Base-by-base conservation (phyloP, 83 land plant species). In the Isoetes engelmannii region DNA sequence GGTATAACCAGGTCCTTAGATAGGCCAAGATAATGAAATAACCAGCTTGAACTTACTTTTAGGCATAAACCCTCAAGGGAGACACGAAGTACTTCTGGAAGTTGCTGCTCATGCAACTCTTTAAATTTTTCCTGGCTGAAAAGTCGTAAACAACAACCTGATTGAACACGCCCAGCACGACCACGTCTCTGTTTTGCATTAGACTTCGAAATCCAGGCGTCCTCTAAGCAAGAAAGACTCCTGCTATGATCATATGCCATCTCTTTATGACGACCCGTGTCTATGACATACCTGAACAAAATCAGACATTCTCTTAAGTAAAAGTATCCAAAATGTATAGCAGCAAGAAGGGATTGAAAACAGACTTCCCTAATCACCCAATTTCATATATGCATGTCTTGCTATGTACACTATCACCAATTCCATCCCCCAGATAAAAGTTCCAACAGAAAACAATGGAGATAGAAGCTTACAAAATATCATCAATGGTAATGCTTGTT, bases 241-340 rank as follows among this genome's bases (percentile, higher is more conserved):
- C 65, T 77, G 66, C 43, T 65, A 53, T 73, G 80, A 56, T 77
- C 80, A 67, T 77, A 77, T 15, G 72, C 67, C 80, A 77, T 73
- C 58, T 77, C 80, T 58, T 77, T 77, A 57, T 77, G 80, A 6
- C 80, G 80, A 45, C 80, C 80, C 5, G 72, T 73, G 44, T 77
- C 80, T 43, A 77, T 77, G 20, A 77, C 80, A 46, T 77, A 77
- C 51, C 80, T 77, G 79, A 41, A 7, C n/a, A n/a, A 51, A 3
- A n/a, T 12, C 12, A 51, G 15, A 28, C 37, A 28, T 28, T 28
- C 37, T n/a, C 0, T 12, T 15, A 51, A 3, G 1, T 12, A 51
- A 0, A 10, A 51, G 15, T 3, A 51, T 12, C 15, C 54, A 51
- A 51, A 12, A 10, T 51, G 54, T 12, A 12, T 51, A 1, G 54